Evolutionary conservation across 192 early-diverging fungal species (phyloP).

Genomic region (Backusella westeae): DNA sequence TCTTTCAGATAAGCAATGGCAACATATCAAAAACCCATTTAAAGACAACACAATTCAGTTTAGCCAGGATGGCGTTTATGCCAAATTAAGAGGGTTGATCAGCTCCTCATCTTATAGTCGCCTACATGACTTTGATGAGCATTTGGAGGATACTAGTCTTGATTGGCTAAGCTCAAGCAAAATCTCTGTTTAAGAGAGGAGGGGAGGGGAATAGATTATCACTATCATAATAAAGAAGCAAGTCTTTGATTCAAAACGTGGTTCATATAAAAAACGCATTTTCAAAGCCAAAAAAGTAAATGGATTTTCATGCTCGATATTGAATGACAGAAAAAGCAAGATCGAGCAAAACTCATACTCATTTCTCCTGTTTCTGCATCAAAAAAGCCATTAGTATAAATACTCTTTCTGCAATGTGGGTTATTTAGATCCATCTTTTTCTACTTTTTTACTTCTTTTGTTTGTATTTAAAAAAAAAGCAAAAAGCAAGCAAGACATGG

Average conservation of each 20-base stretch:
- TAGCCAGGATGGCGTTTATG: conserved; percentile 31
- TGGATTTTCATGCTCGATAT: neutral
- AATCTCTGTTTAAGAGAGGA: neutral
- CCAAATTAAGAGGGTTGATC: conserved; percentile 40
- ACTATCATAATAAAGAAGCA: neutral
- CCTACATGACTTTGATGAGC: conserved; percentile 67
- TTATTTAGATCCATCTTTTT: neutral
- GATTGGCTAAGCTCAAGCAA: conserved; percentile 55
- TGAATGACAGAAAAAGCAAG: neutral
- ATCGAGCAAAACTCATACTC: neutral
- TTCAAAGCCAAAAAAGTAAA: neutral
- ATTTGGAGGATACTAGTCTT: conserved; percentile 58
- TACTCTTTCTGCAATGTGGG: neutral
- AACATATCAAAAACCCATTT: conserved; percentile 40
- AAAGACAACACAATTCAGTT: conserved; percentile 27
- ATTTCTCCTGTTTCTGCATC: neutral
- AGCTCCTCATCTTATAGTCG: conserved; percentile 38
- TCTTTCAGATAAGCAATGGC: conserved; percentile 54
- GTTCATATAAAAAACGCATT: neutral
- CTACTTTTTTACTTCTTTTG: neutral
- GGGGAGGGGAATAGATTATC: too few relatives aligned
- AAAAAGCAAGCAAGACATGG: neutral
- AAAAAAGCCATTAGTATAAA: neutral
- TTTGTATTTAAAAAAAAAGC: neutral
- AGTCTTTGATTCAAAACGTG: neutral